Evolutionary conservation across 441 rosid genomes (phyloP).

Genomic region (Brassica hybrid): DNA sequence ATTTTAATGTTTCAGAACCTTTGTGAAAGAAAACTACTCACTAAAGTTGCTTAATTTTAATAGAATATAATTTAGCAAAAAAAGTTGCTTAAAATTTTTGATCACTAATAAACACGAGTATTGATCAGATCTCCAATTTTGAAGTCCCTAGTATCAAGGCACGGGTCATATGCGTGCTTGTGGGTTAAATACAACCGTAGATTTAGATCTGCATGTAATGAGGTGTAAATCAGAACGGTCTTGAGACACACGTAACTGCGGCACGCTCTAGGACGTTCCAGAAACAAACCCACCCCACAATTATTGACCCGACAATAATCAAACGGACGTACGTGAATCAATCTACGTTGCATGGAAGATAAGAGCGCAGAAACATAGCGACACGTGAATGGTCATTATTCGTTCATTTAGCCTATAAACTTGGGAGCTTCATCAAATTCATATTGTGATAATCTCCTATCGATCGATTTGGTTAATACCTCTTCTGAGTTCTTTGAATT

Average conservation of each 20-base stretch:
- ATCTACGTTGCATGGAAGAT: background rate
- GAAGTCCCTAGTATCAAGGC: too few relatives aligned
- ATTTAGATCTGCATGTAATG: too few relatives aligned
- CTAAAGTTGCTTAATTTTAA: too few relatives aligned
- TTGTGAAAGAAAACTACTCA: too few relatives aligned
- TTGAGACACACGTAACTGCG: conserved; percentile 1
- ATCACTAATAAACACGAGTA: too few relatives aligned
- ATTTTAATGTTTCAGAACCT: too few relatives aligned
- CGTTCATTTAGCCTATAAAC: background rate
- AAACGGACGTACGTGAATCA: conserved; percentile 4
- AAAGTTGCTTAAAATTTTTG: too few relatives aligned
- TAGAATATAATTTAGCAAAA: too few relatives aligned
- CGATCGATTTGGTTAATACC: background rate
- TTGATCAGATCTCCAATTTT: too few relatives aligned
- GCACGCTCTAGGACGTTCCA: background rate
- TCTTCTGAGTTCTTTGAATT: background rate
- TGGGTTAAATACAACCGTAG: too few relatives aligned
- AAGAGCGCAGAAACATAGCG: background rate
- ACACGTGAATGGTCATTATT: background rate
- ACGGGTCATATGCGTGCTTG: too few relatives aligned
- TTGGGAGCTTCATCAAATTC: background rate
- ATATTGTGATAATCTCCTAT: background rate
- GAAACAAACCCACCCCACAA: background rate
- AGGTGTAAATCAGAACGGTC: background rate
- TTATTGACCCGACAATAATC: background rate